Percentiles rank a stretch among this genome's conserved stretches.
Evolutionary conservation across 345 rosid species (phyloP).

Genomic region (Eucalyptus tenuipes): DNA sequence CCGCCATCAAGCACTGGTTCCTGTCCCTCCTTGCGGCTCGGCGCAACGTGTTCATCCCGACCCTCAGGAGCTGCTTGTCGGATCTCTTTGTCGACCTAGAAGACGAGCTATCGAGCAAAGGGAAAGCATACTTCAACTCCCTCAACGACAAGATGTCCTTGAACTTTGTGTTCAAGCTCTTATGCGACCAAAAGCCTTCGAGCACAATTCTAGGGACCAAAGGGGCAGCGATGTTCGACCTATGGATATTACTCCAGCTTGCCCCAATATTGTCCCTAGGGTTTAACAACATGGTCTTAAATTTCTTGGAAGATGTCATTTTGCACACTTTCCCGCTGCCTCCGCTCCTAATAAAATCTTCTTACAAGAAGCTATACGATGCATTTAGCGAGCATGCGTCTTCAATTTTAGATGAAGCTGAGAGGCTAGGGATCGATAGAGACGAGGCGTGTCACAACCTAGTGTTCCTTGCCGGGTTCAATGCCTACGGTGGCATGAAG

Average conservation of each 20-base stretch:
- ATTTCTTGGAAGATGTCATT: slow-evolving; percentile 7
- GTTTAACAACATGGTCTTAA: neutral
- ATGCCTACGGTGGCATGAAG: slow-evolving; percentile 26
- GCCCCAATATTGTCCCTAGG: slow-evolving; percentile 10
- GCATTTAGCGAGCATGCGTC: slow-evolving; percentile 2
- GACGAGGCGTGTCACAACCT: slow-evolving; percentile 43
- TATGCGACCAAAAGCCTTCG: neutral
- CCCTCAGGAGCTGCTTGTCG: slow-evolving; percentile 1
- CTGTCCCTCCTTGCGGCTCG: slow-evolving; percentile 5
- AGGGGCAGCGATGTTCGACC: neutral
- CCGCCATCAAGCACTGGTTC: slow-evolving; percentile 11
- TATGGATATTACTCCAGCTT: slow-evolving; percentile 13
- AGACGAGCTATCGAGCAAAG: neutral
- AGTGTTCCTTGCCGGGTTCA: slow-evolving; percentile 19
- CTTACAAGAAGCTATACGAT: slow-evolving; percentile 15
- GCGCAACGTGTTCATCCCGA: slow-evolving; percentile 9
- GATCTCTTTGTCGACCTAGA: slow-evolving; percentile 17
- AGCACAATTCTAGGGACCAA: neutral
- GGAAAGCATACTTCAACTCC: neutral
- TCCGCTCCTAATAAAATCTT: slow-evolving; percentile 2
- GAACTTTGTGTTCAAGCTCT: slow-evolving; percentile 2
- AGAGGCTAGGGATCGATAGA: slow-evolving; percentile 8
- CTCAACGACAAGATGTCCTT: neutral
- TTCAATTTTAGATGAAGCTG: slow-evolving; percentile 12
- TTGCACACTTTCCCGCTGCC: slow-evolving; percentile 19